Conservation (phyloP, 306 rosid species). For the Rosa rugosa region DNA sequence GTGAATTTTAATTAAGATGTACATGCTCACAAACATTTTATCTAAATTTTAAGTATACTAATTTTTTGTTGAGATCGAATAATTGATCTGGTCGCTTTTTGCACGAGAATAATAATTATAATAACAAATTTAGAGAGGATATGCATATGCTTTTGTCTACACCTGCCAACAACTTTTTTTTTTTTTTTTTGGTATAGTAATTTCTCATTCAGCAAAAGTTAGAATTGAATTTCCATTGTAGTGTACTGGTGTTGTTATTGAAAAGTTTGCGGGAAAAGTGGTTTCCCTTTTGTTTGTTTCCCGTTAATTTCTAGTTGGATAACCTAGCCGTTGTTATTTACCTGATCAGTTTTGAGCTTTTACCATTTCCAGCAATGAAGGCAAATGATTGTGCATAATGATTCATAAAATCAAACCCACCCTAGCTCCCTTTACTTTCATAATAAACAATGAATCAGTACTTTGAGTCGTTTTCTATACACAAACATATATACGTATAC, state of each 20-base stretch:
- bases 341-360: not conserved
- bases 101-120: no score
- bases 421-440: not conserved
- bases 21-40: no score
- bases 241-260: not conserved
- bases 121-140: no score
- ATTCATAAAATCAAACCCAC: not conserved
- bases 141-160: no score
- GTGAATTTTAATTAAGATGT: no score
- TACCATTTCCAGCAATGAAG: slow-evolving; percentile 1
- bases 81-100: no score
- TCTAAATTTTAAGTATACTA: no score
- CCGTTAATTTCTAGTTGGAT: not conserved
- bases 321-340: slow-evolving; percentile 6
- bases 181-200: no score
- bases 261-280: not conserved
- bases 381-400: slow-evolving; percentile 2
- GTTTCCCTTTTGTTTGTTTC: not conserved
- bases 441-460: not conserved
- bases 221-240: no score
- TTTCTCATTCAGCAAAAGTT: no score
- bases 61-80: no score
- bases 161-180: no score
- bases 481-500: not conserved
- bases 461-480: not conserved